Evolutionary conservation across 73 alveolate species (phyloP), one percentile per base, ranked within the genome.

Genomic region (Uronychia setigera): DNA sequence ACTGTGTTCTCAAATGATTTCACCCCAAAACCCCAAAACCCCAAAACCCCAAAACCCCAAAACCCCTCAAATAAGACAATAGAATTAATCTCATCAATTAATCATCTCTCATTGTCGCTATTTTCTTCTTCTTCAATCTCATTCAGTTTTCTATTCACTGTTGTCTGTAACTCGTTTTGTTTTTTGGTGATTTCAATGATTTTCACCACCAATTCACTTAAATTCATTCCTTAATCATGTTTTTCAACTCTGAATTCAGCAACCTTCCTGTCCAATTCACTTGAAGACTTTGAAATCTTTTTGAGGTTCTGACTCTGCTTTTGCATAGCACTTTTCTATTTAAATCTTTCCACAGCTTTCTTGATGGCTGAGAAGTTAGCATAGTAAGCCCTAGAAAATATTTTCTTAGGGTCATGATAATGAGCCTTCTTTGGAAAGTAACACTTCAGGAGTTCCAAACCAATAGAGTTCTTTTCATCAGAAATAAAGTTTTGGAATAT

Each of bases 301-400:
- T 83, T 83, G 29, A 83, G 82, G 60, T 83, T 83, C 35, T 83
- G 74, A n/a, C 90, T 84, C 75, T 83, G 79, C 74, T 83, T 83
- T 34, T 76, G 75, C 28, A 83, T 25, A 1, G 90, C 90, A 29
- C 83, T 59, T 79, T 83, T 83, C 33, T 83, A 59, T 33, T 78
- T 83, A 34, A 76, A 83, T 75, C 75, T 83, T 33, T 83, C 84
- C 26, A 83, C 80, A 0, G 90, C 78, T 33, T 83, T 83, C 25
- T 83, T 67, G 80, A 83, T 83, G 29, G 78, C 59, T 30, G 76
- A 28, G 60, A 83, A 83, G 59, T 83, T 81, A 1, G 81, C 79
- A 29, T 35, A 83, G 74, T 83, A 83, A 5, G 90, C 90, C 33
- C 90, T 67, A 29, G 67, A 76, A 35, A 83, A 83, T 67, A 76